phyloP scores from a whole-genome alignment of 2,329 filamentous ascomycete genomes.

The Penicillium sp. region DNA sequence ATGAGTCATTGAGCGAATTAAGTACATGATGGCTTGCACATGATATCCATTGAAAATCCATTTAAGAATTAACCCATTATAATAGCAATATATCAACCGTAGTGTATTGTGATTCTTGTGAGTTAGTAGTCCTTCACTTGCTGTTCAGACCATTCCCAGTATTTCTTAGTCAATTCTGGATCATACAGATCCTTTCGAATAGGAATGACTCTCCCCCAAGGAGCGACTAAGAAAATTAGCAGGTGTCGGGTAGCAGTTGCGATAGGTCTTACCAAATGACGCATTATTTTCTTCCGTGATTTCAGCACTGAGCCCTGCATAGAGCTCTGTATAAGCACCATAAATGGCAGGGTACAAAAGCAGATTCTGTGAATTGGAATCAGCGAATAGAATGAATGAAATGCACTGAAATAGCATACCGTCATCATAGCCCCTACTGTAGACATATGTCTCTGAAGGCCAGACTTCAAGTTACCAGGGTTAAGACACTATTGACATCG shows the following conservation, averaged over 20 bases:
- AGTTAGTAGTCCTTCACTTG: not conserved
- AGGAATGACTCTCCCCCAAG: conserved; percentile 1
- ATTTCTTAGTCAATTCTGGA: not conserved
- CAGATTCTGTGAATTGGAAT: not conserved
- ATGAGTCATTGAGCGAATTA: no score
- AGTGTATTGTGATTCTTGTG: no score
- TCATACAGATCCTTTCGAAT: conserved; percentile 3
- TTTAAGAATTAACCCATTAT: no score
- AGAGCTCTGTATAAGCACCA: conserved; percentile 27
- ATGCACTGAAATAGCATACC: not conserved
- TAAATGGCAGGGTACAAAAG: conserved; percentile 1
- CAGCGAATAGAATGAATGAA: not conserved
- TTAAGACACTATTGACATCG: conserved; percentile 8
- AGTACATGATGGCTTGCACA: no score
- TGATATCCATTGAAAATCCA: no score
- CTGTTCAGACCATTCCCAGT: conserved; percentile 4
- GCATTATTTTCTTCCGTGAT: conserved; percentile 7
- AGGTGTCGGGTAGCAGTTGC: not conserved
- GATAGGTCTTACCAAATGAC: not conserved
- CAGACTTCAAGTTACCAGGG: conserved; percentile 9
- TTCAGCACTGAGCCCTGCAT: conserved; percentile 7
- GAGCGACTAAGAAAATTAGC: not conserved
- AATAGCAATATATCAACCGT: no score
- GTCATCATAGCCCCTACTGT: not conserved
- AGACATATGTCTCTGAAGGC: conserved; percentile 12